A percentile compares a stretch with the other conserved stretches of the same genome.
These are phyloP conservation scores for Saururus chinensis DNA, from an alignment of 164 flowering plant species.

Conservation along the genomic window DNA sequence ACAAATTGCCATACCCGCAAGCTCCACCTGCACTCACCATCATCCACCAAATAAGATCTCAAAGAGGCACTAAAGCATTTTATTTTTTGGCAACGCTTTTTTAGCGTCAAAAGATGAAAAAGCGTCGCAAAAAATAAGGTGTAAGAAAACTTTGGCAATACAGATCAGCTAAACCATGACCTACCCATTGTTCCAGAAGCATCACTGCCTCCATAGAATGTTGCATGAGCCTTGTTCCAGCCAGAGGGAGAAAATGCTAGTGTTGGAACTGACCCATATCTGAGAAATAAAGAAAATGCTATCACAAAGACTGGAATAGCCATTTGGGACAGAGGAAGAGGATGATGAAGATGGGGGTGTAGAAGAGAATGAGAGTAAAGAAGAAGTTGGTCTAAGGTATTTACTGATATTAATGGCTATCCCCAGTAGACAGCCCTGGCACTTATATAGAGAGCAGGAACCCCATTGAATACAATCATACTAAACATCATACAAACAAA, in stretches of 20 bases:
- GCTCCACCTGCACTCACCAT: constrained; percentile 51
- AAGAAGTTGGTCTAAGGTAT: background rate
- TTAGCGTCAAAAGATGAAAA: constrained; percentile 40
- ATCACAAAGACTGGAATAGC: constrained; percentile 5
- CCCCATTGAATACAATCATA: background rate
- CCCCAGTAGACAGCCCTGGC: background rate
- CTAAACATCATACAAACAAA: constrained; percentile 21
- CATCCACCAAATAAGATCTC: constrained; percentile 57
- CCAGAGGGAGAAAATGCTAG: constrained; percentile 32
- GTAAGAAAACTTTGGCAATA: background rate
- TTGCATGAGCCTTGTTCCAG: constrained; percentile 61
- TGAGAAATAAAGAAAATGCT: constrained; percentile 7
- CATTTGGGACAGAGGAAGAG: constrained; percentile 15
- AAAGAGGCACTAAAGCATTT: too few species aligned
- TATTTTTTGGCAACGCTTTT: constrained; percentile 6
- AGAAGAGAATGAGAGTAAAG: background rate
- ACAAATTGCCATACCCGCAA: constrained; percentile 53
- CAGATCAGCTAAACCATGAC: background rate
- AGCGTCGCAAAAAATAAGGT: background rate
- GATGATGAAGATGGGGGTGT: constrained; percentile 7
- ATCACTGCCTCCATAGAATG: constrained; percentile 69
- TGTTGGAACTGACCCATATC: constrained; percentile 8
- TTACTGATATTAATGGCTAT: constrained; percentile 5
- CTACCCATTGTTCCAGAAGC: constrained; percentile 83
- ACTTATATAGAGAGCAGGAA: constrained; percentile 22